Evolutionary conservation across 2,329 filamentous ascomycete species (phyloP).

Genomic region (Claviceps digitariae): DNA sequence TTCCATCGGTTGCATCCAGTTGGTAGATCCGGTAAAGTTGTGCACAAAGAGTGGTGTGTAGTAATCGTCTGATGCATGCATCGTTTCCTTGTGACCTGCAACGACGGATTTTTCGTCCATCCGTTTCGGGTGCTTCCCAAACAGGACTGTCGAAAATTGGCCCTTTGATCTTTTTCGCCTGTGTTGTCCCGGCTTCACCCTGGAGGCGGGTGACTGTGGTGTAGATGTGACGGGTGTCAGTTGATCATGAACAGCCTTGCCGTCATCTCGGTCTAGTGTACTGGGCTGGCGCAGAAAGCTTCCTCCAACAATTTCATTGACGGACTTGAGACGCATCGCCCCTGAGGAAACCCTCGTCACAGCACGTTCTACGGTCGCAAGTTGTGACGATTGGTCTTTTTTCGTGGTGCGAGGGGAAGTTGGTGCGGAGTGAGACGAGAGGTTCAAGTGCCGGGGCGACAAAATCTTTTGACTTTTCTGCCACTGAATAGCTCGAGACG

Average conservation of each 20-base stretch:
- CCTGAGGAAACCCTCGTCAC: slow-evolving; percentile 58
- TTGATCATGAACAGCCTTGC: slow-evolving; percentile 19
- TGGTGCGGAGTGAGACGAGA: slow-evolving; percentile 5
- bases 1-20: slow-evolving; percentile 50
- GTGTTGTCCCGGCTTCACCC: slow-evolving; percentile 26
- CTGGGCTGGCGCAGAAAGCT: slow-evolving; percentile 25
- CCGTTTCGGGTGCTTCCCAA: slow-evolving; percentile 51
- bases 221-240: slow-evolving; percentile 29
- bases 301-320: slow-evolving; percentile 57
- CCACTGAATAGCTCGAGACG: slow-evolving; percentile 7
- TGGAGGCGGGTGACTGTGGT: slow-evolving; percentile 27
- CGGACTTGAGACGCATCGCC: slow-evolving; percentile 56
- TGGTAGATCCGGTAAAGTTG: slow-evolving; percentile 38
- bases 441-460: slow-evolving; percentile 1
- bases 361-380: slow-evolving; percentile 33
- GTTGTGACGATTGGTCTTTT: slow-evolving; percentile 9
- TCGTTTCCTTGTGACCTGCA: slow-evolving; percentile 25
- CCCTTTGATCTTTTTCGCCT: slow-evolving; percentile 46
- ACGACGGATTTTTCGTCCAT: slow-evolving; percentile 33
- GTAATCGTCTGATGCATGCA: slow-evolving; percentile 44
- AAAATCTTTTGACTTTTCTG: slow-evolving; percentile 6
- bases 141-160: slow-evolving; percentile 63
- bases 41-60: slow-evolving; percentile 50
- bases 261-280: slow-evolving; percentile 21
- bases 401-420: slow-evolving; percentile 3